Percentiles rank a stretch among this genome's conserved stretches.
phyloP scores from a whole-genome alignment of 2,329 filamentous ascomycete genomes.

The Calonectria fujianensis region DNA sequence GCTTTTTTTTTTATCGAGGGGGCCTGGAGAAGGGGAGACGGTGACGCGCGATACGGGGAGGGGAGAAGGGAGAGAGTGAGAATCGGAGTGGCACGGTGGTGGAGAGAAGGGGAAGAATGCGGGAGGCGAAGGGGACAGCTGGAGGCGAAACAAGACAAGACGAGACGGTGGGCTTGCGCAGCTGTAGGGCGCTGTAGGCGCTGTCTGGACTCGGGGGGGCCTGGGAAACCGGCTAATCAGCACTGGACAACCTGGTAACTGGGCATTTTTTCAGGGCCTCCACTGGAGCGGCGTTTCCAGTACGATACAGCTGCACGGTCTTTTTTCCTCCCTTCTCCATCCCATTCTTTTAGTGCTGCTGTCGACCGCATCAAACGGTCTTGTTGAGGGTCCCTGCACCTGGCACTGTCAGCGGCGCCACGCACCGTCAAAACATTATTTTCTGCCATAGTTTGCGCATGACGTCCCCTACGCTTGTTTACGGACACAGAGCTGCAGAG shows the following conservation, averaged over 20 bases:
- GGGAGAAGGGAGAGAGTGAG: constrained; percentile 50
- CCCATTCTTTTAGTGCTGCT: constrained; percentile 3
- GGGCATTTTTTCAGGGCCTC: constrained; percentile 25
- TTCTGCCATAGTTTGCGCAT: neutral
- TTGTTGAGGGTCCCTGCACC: neutral
- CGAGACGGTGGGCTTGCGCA: constrained; percentile 30
- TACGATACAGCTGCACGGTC: constrained; percentile 22
- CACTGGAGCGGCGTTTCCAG: constrained; percentile 3
- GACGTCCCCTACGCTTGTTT: constrained; percentile 13
- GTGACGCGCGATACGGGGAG: constrained; percentile 51
- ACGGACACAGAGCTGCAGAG: constrained; percentile 10
- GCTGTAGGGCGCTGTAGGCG: constrained; percentile 26
- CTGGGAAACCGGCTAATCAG: constrained; percentile 31
- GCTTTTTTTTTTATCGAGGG: constrained; percentile 47
- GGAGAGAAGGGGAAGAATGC: constrained; percentile 48
- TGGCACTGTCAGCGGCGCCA: constrained; percentile 6
- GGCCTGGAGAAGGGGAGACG: constrained; percentile 55
- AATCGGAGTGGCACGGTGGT: constrained; percentile 46
- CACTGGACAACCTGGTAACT: constrained; percentile 29
- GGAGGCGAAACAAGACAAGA: constrained; percentile 42
- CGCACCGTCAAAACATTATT: constrained; percentile 11
- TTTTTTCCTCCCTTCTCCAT: neutral
- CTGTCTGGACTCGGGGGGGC: constrained; percentile 7
- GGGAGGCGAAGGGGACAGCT: constrained; percentile 41
- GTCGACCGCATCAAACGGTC: neutral